Conservation (phyloP, 2,329 filamentous ascomycete species). For the Colletotrichum coccodes region DNA sequence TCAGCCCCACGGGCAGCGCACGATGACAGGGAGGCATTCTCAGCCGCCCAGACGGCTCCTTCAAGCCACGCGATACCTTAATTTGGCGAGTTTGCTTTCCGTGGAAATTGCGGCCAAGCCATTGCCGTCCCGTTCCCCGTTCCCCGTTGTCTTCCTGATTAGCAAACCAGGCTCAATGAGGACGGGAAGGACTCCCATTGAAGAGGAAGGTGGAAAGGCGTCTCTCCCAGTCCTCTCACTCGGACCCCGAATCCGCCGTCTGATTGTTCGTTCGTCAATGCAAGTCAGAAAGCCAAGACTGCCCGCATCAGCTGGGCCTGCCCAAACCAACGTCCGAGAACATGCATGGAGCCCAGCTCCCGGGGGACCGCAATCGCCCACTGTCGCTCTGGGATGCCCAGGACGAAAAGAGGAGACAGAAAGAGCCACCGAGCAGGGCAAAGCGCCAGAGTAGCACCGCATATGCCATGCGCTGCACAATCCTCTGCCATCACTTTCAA, state of each 20-base stretch:
- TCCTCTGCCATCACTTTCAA: slow-evolving; percentile 23
- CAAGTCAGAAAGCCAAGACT: neutral
- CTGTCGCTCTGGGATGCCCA: neutral
- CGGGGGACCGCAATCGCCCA: neutral
- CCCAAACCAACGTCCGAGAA: neutral
- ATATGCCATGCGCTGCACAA: slow-evolving; percentile 31
- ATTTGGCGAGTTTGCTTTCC: neutral
- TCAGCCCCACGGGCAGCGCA: neutral
- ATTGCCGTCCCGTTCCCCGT: neutral
- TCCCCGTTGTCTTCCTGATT: neutral
- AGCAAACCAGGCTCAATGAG: neutral
- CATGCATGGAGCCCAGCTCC: neutral
- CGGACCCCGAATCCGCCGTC: neutral
- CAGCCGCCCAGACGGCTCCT: neutral
- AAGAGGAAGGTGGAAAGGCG: neutral
- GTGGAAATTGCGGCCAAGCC: slow-evolving; percentile 22
- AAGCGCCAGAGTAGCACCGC: slow-evolving; percentile 13
- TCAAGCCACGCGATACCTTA: slow-evolving; percentile 3
- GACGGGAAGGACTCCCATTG: neutral
- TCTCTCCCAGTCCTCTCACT: neutral
- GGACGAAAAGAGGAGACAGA: neutral
- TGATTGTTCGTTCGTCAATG: neutral
- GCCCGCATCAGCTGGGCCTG: slow-evolving; percentile 4
- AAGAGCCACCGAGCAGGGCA: neutral
- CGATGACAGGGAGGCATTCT: neutral